A percentile compares a stretch with the other conserved stretches of the same genome.
Evolutionary conservation across 2,329 filamentous ascomycete genomes (phyloP).

Genomic region (Neonectria ditissima): DNA sequence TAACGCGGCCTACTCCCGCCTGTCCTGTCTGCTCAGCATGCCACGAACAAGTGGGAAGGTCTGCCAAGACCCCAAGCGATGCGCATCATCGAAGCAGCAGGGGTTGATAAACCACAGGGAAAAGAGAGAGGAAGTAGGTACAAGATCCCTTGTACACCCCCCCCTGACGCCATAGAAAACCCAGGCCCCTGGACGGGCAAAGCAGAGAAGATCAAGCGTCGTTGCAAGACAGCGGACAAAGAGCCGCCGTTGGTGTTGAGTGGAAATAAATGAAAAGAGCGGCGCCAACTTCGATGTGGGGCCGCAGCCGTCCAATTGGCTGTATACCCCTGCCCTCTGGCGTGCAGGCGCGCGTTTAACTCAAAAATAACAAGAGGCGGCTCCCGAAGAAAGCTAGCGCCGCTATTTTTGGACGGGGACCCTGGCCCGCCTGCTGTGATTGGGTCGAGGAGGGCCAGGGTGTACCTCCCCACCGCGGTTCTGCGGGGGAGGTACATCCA

Average conservation of each 20-base stretch:
- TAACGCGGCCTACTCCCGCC: conserved; percentile 9
- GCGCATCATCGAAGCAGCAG: conserved; percentile 37
- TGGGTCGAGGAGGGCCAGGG: conserved; percentile 16
- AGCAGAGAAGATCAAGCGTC: conserved; percentile 1
- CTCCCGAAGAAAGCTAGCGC: conserved; percentile 31
- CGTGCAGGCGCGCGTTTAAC: conserved; percentile 45
- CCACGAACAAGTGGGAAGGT: conserved; percentile 30
- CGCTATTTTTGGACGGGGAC: conserved; percentile 41
- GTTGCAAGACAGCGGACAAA: not conserved
- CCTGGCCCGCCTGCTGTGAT: conserved; percentile 18
- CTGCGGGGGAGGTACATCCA: conserved; percentile 34
- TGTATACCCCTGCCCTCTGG: too few species aligned
- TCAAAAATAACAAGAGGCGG: conserved; percentile 38
- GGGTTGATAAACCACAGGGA: not conserved
- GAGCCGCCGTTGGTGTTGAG: conserved; percentile 36
- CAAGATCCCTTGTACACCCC: not conserved
- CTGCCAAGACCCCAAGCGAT: conserved; percentile 26
- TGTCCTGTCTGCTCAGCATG: conserved; percentile 1
- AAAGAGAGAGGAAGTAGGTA: not conserved
- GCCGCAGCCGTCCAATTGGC: conserved; percentile 33
- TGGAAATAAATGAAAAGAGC: not conserved
- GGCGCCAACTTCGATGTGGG: conserved; percentile 29
- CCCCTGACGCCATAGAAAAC: not conserved
- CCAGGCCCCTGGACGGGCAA: not conserved
- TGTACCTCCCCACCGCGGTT: conserved; percentile 24